Conservation (phyloP, 805 yeast species). For the Kockiozyma suomiensis region DNA sequence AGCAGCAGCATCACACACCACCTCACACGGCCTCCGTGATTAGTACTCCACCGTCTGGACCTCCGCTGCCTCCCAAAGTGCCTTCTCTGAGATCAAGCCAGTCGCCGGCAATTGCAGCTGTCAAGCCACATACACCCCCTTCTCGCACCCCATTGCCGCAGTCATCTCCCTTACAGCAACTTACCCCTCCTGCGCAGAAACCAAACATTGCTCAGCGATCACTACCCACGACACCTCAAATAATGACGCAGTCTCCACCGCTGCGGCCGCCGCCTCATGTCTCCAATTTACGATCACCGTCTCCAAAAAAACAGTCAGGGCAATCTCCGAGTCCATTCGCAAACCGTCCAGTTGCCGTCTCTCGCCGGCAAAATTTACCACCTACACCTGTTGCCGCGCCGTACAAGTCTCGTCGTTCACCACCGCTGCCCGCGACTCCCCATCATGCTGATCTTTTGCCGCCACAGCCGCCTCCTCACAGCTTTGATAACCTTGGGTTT, state of each 20-base stretch:
- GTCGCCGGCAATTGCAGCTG: neutral
- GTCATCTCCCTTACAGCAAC: neutral
- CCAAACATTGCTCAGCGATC: neutral
- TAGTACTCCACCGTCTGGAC: neutral
- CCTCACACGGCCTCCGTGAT: neutral
- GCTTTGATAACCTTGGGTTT: neutral
- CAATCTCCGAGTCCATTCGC: neutral
- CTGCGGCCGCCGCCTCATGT: neutral
- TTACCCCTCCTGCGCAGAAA: neutral
- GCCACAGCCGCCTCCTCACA: constrained; percentile 2
- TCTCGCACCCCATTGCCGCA: neutral
- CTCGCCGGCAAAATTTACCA: neutral
- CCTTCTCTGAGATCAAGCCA: neutral
- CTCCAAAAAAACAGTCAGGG: neutral
- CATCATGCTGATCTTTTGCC: neutral
- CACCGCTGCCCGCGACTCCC: neutral
- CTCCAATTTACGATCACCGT: neutral
- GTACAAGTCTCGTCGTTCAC: neutral
- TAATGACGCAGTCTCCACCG: neutral
- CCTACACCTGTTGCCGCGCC: neutral
- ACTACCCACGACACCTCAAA: neutral
- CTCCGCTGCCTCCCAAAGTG: neutral
- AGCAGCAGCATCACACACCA: neutral
- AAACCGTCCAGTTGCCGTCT: neutral
- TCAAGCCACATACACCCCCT: neutral